Percentiles rank a stretch among this genome's conserved stretches.
Conservation (phyloP, 345 rosid species). For the Iberis pinnata region DNA sequence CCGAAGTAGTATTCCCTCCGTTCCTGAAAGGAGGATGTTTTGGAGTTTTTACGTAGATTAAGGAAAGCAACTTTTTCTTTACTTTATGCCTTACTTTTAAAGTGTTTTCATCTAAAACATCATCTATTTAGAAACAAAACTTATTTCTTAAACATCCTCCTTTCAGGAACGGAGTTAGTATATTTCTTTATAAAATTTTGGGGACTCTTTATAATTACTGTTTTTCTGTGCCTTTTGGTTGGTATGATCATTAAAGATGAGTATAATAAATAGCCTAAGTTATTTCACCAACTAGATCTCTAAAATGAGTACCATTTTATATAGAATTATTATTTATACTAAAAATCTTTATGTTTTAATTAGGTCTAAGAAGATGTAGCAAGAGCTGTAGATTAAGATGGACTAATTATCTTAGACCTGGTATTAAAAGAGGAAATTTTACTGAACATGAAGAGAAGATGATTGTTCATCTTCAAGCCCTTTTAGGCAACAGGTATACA, state of each 20-base stretch:
- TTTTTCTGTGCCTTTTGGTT: slow-evolving; percentile 24
- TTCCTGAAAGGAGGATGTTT: too few species aligned
- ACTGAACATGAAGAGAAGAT: slow-evolving; percentile 83
- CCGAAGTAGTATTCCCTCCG: too few species aligned
- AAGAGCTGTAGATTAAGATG: slow-evolving; percentile 94
- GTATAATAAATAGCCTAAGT: slow-evolving; percentile 27
- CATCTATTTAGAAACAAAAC: too few species aligned
- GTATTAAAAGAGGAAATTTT: slow-evolving; percentile 83
- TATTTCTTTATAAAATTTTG: too few species aligned
- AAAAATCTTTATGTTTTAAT: slow-evolving; percentile 16
- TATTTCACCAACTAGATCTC: slow-evolving; percentile 19
- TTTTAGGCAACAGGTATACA: slow-evolving; percentile 74
- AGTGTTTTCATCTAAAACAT: too few species aligned
- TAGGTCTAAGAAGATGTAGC: slow-evolving; percentile 91
- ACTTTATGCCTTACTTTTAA: too few species aligned
- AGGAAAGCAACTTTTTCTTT: too few species aligned
- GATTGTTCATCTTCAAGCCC: slow-evolving; percentile 94
- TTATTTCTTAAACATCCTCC: too few species aligned
- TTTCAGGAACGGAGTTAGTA: too few species aligned
- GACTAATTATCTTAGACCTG: slow-evolving; percentile 92
- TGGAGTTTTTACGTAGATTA: too few species aligned
- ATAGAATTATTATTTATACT: not conserved
- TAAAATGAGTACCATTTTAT: too few species aligned
- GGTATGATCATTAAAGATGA: slow-evolving; percentile 40
- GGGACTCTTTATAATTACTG: not conserved